Evolutionary conservation across 2,329 filamentous ascomycete species (phyloP).

Genomic region (Aureobasidium leucospermi): DNA sequence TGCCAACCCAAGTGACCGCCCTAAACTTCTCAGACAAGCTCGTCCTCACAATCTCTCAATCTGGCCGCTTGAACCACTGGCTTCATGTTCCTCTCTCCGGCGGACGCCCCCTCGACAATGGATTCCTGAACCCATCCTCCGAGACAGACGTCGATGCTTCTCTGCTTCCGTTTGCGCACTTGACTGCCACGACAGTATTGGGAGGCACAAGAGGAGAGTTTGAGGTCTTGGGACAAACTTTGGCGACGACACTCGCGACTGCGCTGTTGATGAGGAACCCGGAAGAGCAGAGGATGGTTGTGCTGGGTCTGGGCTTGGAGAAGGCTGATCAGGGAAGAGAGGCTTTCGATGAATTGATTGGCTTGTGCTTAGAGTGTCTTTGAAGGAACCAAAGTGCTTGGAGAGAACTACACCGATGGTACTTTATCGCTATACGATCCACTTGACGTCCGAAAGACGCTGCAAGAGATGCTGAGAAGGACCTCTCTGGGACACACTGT

Average conservation of each 20-base stretch:
- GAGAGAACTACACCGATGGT: neutral
- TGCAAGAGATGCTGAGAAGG: neutral
- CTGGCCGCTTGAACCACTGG: slow-evolving; percentile 85
- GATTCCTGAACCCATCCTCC: slow-evolving; percentile 31
- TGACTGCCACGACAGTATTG: slow-evolving; percentile 80
- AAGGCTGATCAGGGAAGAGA: slow-evolving; percentile 33
- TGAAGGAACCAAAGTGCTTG: slow-evolving; percentile 13
- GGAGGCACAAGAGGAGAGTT: slow-evolving; percentile 78
- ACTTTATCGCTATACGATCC: neutral
- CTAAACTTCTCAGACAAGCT: slow-evolving; percentile 84
- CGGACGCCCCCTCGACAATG: slow-evolving; percentile 55
- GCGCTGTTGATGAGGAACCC: slow-evolving; percentile 66
- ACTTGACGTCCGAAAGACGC: neutral
- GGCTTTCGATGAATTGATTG: slow-evolving; percentile 33
- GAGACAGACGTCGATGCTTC: slow-evolving; percentile 36
- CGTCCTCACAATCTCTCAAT: slow-evolving; percentile 79
- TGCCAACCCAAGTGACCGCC: slow-evolving; percentile 63
- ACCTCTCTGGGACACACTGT: too few species aligned
- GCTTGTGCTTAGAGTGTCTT: slow-evolving; percentile 25
- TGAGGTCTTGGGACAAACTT: slow-evolving; percentile 69
- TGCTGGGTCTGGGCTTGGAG: slow-evolving; percentile 52
- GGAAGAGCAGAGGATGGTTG: slow-evolving; percentile 50
- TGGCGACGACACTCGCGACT: slow-evolving; percentile 83
- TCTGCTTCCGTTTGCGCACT: slow-evolving; percentile 67
- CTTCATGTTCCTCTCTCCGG: slow-evolving; percentile 76